Percentiles rank a stretch among this genome's conserved stretches.
These are phyloP conservation scores for Aspergillus persii DNA, from an alignment of 2,329 filamentous ascomycete genomes.

Conservation along the genomic window DNA sequence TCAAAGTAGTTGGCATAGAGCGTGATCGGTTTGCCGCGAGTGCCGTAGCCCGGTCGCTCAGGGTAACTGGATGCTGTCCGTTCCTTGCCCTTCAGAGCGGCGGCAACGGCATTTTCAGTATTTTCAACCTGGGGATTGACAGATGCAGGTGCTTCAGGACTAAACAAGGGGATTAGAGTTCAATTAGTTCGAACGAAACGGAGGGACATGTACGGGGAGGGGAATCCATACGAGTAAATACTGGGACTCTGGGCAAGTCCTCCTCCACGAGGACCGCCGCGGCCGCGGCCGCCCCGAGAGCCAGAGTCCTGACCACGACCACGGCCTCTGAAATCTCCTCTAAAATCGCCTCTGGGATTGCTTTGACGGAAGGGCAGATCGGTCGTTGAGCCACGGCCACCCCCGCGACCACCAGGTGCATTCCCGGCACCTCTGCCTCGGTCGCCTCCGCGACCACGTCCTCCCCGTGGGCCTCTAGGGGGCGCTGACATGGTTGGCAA, in stretches of 20 bases:
- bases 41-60: constrained; percentile 39
- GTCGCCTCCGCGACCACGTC: constrained; percentile 17
- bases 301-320: constrained; percentile 2
- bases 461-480: constrained; percentile 15
- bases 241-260: constrained; percentile 18
- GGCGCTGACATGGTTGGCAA: constrained; percentile 13
- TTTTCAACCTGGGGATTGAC: constrained; percentile 26
- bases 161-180: constrained; percentile 8
- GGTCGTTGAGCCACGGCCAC: constrained; percentile 24
- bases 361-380: constrained; percentile 24
- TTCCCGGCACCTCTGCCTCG: constrained; percentile 12
- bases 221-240: constrained; percentile 30
- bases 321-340: constrained; percentile 17
- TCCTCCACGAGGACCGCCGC: constrained; percentile 9
- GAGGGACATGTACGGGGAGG: neutral
- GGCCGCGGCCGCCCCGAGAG: constrained; percentile 9
- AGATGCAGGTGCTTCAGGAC: constrained; percentile 20
- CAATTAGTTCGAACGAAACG: neutral
- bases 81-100: constrained; percentile 21
- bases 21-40: constrained; percentile 27
- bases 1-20: constrained; percentile 43
- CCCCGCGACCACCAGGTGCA: constrained; percentile 18
- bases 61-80: constrained; percentile 27
- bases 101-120: constrained; percentile 27
- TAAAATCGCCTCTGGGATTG: constrained; percentile 2